Percentiles rank a stretch among this genome's conserved stretches.
Conservation (phyloP, 345 rosid genomes). For the Populus simonii region DNA sequence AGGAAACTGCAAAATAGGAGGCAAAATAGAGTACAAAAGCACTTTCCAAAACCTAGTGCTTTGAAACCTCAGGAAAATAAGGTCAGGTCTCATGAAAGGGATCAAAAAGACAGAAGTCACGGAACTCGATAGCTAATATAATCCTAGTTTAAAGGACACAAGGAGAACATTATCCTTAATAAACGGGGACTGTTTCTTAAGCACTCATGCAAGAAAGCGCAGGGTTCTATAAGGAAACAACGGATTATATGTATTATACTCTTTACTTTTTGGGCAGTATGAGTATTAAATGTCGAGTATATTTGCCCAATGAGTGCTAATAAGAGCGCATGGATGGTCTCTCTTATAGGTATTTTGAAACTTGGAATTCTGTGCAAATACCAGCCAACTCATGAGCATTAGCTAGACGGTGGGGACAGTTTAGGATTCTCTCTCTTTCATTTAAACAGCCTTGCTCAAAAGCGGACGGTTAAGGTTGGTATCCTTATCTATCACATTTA, state of each 20-base stretch:
- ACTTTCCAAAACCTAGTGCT: constrained; percentile 40
- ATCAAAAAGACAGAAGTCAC: constrained; percentile 24
- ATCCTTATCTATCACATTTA: background rate
- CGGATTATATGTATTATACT: constrained; percentile 4
- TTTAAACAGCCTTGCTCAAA: background rate
- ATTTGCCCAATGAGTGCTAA: background rate
- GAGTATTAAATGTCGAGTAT: background rate
- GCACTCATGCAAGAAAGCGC: constrained; percentile 30
- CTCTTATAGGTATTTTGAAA: background rate
- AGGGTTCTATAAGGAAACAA: constrained; percentile 13
- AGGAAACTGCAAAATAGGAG: constrained; percentile 8
- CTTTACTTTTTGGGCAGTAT: background rate
- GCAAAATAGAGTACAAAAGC: constrained; percentile 28
- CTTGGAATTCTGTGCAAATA: constrained; percentile 11
- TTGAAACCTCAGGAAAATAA: constrained; percentile 35
- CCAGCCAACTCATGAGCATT: constrained; percentile 22
- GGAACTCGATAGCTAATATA: constrained; percentile 25
- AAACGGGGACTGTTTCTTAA: constrained; percentile 34
- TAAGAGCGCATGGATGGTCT: background rate
- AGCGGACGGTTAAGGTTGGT: background rate
- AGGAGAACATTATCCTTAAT: constrained; percentile 31
- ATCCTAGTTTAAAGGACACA: constrained; percentile 19
- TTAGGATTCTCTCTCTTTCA: constrained; percentile 10
- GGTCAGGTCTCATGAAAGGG: constrained; percentile 2
- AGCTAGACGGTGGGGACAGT: constrained; percentile 24